Evolutionary conservation across 768 basidiomycete species (phyloP), one percentile per base, ranked within the genome.

Genomic region (Tylopilus subfusipes): DNA sequence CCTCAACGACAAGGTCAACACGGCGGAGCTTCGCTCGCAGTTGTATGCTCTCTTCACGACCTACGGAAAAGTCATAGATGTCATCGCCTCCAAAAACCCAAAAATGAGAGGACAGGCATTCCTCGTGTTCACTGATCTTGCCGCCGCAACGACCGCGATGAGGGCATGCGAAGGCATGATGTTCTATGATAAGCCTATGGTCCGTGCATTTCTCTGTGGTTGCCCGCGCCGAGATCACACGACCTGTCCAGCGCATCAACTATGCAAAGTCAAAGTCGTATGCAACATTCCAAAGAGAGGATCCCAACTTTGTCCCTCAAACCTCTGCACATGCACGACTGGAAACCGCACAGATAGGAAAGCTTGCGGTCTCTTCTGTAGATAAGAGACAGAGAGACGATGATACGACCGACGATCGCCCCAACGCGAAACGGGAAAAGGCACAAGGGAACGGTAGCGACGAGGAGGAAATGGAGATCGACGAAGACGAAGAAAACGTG

Each of bases 91-190:
- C 24, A 94, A 96, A 72, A 82, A 78, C 67, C 75, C 82, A 54
- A 89, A 86, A 72, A 92, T 90, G 86, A 82, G 87, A 59, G 95
- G 94, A 21, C 94, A 97, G 72, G 96, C 96, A 2, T 98, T 97
- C 73, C 85, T 98, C 66, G 93, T 96, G 63, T 98, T 97, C 74
- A 81, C 83, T 48, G 96, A 98, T 74, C 84, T 96, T 47, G 83
- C 90, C 11, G 84, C 86, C 50, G 92, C 93, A 54, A 98, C 96
- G 6, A 83, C 92, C 50, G 96, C 96, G 33, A 81, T 98, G 84
- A 82, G 96, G 46, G 92, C 88, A 43, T 88, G 94, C 67, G 89
- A 93, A 65, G 96, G 96, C 51, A 90, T 96, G 83, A 58, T 83
- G 25, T 96, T 96, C 72, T 97, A 96, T 67, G 89, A 93, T 66